phyloP scores from a whole-genome alignment of 345 rosid genomes.

The Sapria himalayana region DNA sequence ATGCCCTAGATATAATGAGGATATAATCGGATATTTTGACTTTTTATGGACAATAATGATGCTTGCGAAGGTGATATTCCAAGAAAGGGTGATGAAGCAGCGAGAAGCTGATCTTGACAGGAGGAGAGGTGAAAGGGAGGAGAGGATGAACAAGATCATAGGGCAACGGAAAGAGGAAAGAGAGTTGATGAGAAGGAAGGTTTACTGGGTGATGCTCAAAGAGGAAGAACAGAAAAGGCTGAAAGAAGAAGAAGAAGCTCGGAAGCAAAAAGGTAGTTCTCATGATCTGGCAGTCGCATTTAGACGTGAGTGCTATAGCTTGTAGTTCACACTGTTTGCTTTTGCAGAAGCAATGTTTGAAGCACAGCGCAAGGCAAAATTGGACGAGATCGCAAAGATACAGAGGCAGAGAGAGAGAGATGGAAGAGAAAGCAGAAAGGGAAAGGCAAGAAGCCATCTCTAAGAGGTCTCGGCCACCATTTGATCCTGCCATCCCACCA shows the following conservation, averaged over 20 bases:
- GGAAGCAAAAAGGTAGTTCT: slow-evolving; percentile 41
- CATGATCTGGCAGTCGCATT: neutral
- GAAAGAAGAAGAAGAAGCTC: slow-evolving; percentile 83
- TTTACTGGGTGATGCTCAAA: slow-evolving; percentile 40
- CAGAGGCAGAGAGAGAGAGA: slow-evolving; percentile 81
- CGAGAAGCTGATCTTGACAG: slow-evolving; percentile 58
- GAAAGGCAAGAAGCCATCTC: slow-evolving; percentile 35
- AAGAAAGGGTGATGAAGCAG: slow-evolving; percentile 41
- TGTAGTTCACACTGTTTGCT: neutral
- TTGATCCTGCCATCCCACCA: too few relatives aligned
- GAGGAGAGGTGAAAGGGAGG: slow-evolving; percentile 42
- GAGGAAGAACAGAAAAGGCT: slow-evolving; percentile 43
- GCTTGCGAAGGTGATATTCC: slow-evolving; percentile 44
- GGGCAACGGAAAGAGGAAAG: slow-evolving; percentile 50
- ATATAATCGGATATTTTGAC: too few relatives aligned
- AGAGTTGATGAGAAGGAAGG: slow-evolving; percentile 46
- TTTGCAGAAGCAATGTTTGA: slow-evolving; percentile 5
- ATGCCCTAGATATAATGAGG: too few relatives aligned
- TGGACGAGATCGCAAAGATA: slow-evolving; percentile 76
- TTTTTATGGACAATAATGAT: too few relatives aligned
- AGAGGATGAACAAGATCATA: slow-evolving; percentile 47
- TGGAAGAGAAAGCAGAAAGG: slow-evolving; percentile 67
- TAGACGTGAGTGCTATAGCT: neutral
- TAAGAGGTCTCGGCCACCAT: too few relatives aligned
- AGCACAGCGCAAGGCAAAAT: slow-evolving; percentile 63